Evolutionary conservation across 176 grass and related monocot genomes (phyloP), one percentile per base, ranked within the genome.

Genomic region (Rhynchospora tenuis): DNA sequence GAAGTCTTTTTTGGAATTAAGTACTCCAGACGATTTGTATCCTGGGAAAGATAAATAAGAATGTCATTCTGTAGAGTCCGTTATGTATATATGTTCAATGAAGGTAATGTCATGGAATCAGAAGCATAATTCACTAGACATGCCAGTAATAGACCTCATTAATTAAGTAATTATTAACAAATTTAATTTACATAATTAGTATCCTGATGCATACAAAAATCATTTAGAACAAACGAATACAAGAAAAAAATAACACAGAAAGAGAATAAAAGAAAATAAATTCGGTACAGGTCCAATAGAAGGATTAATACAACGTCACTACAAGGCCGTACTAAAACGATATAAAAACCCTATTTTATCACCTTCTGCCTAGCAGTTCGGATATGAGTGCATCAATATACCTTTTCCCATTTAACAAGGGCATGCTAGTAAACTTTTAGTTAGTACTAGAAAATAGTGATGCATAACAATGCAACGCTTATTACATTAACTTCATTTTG

Each of bases 1-100:
- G 93, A 95, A 73, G 93, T 90, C 91, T 99, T 99, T 73, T 99
- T 99, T 0, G 93, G 93, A 50, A 99, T 95, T 86, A 99, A 92
- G 65, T 93, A 99, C 43, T 99, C 97, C 64, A 99, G 89, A 77
- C 93, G 91, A 84, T 86, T 95, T 24, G 86, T 93, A 85, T 99
- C 97, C 97, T 99, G 91, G 31, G 52, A 85, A 88, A 38, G 22
- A 77, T 81, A 91, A 81, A 48, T 44, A 48, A 64, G 27, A 26
- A 66, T 86, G 83, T 52, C 24, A 78, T 19, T 83, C 51, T 76
- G 50, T 29, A 76, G 11, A 17, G 24, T 29, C 28, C 48, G 82
- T 26, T 4, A 51, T 56, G 52, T 71, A 38, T 48, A 55, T 23
- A 73, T 78, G 13, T 60, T 61, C 26, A 54, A 63, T 43, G 4